Evolutionary conservation across 352 stramenopile species (phyloP).

Genomic region (Elongisporangium anandrum): DNA sequence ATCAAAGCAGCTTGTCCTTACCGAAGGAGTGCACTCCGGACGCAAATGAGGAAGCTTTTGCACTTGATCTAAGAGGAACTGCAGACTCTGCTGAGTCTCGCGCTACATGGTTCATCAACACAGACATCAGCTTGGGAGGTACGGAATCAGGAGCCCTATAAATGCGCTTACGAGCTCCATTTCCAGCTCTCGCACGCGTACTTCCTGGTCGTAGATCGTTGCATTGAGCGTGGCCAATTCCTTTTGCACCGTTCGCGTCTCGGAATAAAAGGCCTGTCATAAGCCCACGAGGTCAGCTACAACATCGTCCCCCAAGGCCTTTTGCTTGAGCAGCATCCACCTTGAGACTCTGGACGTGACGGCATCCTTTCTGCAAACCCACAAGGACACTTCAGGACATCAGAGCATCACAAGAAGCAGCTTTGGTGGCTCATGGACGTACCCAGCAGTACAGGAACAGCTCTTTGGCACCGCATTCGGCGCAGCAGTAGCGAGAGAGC

Average conservation of each 20-base stretch:
- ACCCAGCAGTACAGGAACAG: constrained; percentile 71
- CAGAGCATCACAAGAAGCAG: neutral
- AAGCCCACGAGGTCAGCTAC: neutral
- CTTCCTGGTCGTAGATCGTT: constrained; percentile 61
- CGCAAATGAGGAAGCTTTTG: constrained; percentile 22
- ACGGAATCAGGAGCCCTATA: neutral
- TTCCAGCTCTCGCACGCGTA: constrained; percentile 41
- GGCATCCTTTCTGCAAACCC: constrained; percentile 54
- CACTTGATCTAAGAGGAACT: constrained; percentile 33
- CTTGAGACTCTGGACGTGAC: constrained; percentile 67
- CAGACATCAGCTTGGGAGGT: neutral
- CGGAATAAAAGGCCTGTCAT: constrained; percentile 49
- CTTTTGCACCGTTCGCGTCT: constrained; percentile 42
- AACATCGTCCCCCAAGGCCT: neutral
- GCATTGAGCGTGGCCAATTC: constrained; percentile 53
- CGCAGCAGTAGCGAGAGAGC: constrained; percentile 54
- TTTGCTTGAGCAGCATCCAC: constrained; percentile 15
- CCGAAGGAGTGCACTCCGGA: neutral
- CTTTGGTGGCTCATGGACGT: neutral
- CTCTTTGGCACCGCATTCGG: constrained; percentile 51
- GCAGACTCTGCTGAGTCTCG: constrained; percentile 49
- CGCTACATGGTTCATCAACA: constrained; percentile 24
- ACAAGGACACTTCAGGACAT: neutral
- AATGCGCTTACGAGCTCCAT: constrained; percentile 42
- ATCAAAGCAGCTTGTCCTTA: neutral